Base-by-base conservation (phyloP, 164 flowering plant species). In the Umbilicus rupestris region DNA sequence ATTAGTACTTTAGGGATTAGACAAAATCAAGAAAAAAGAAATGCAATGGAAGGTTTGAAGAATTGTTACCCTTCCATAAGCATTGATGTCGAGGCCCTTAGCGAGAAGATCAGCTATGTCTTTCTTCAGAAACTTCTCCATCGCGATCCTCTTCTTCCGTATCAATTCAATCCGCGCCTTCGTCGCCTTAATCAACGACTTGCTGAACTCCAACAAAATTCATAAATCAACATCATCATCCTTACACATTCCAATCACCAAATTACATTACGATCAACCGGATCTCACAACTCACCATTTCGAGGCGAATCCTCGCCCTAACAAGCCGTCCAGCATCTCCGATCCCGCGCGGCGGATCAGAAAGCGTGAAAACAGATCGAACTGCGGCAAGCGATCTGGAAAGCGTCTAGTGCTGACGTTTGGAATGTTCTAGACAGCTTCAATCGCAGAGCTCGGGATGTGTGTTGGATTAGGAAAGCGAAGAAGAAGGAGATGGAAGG, bases 31-130 rank as follows among this genome's bases (percentile, higher is more conserved):
- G 5, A 1, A 15, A 47, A 31, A 9, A 6, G 46, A 12, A 14
- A 30, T 20, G 49, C 5, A 24, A 44, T 26, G 0, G 24, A 24
- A 70, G 20, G 5, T 47, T 3, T 10, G 39, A 19, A 31, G 28
- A 24, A 50, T 55, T 8, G 15, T 49, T 71, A 83, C 86, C 79
- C 81, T 79, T 64, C 72, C 73, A 70, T 71, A 83, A 14, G 87
- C 87, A 72, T 78, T 75, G 67, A 49, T 47, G 63, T 76, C 80
- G 30, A 70, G 76, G 26, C 71, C 76, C 30, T 26, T 72, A 59
- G 39, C 68, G 8, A 83, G 81, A 41, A 83, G 82, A 35, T 81
- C 80, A 7, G 75, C 82, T 26, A 83, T 68, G 46, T 83, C 87
- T 26, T 70, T 78, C 72, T 76, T 83, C 76, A 79, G 14, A 64